Base-by-base conservation (phyloP, 2,329 filamentous ascomycete genomes). In the Diplodia scrobiculata region DNA sequence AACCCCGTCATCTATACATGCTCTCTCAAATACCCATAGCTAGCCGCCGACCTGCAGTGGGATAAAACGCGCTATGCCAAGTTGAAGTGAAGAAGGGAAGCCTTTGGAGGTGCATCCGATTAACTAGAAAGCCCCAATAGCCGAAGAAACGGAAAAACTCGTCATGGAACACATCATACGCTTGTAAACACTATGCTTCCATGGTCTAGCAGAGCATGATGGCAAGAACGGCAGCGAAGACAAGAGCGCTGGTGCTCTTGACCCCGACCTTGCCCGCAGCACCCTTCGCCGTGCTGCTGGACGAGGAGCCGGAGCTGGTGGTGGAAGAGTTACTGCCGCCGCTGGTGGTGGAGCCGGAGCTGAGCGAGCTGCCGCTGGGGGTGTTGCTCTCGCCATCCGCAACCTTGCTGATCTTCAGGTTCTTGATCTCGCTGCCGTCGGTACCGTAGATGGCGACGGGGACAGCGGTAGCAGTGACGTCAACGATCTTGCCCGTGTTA, bases 401-500 rank as follows among this genome's bases (percentile, higher is more conserved):
- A 60, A 87, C 74, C 13, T 82, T 76, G 63, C 79, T 84, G 71
- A 92, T 86, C 41, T 82, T 83, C 70, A 91, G 84, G 70, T 86
- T 83, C 59, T 83, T 81, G 71, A 97, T 84, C 68, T 85, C 77
- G 69, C 78, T 77, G 62, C 87, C 87, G 52, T 82, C 81, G 70
- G 78, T 79, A 52, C 81, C 80, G 71, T 83, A 84, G 14, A 97
- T 84, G 2, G 79, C 80, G 69, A 84, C 79, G 27, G 81, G 80
- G 65, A 90, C 84, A 34, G 79, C 79, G 25, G 83, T 88, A 66
- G 83, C 77, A 19, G 78, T 82, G 59, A 92, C 84, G 2, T 79
- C 71, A 29, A 90, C 84, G 63, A 97, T 75, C 63, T 77, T 76
- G 50, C 82, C 82, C 4, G 75, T 75, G 47, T 87, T 87, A 66